A percentile compares a stretch with the other conserved stretches of the same genome.
Evolutionary conservation across 2,329 filamentous ascomycete genomes (phyloP).

Genomic region (Simplicillium aogashimaense): DNA sequence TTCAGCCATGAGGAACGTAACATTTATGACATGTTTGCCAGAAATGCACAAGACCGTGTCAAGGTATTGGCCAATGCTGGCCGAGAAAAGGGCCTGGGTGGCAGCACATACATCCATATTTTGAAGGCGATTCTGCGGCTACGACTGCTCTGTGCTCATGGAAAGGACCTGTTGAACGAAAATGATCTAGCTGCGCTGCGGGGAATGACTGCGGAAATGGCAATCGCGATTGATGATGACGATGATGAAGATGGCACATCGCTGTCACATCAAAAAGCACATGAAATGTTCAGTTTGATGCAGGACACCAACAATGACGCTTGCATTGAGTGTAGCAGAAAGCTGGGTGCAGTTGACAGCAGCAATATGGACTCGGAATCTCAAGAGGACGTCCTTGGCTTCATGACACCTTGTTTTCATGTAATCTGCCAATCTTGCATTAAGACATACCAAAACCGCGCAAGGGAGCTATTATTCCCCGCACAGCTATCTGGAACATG

Average conservation of each 20-base stretch:
- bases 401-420: constrained; percentile 82
- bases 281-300: constrained; percentile 78
- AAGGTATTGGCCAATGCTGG: constrained; percentile 55
- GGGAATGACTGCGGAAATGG: constrained; percentile 72
- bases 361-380: constrained; percentile 47
- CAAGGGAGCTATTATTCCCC: constrained; percentile 26
- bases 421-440: constrained; percentile 72
- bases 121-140: constrained; percentile 84
- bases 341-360: constrained; percentile 39
- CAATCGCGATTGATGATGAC: constrained; percentile 82
- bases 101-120: constrained; percentile 88
- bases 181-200: constrained; percentile 73
- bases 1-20: constrained; percentile 67
- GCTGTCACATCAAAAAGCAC: constrained; percentile 62
- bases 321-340: constrained; percentile 61
- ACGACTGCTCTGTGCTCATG: constrained; percentile 84
- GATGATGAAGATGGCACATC: constrained; percentile 48
- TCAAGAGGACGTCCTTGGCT: constrained; percentile 58
- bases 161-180: constrained; percentile 78
- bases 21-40: constrained; percentile 78
- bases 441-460: constrained; percentile 43
- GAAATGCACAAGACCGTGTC: constrained; percentile 71
- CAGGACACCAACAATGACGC: constrained; percentile 68
- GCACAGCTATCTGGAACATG: constrained; percentile 44
- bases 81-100: constrained; percentile 59